Percentiles rank a stretch among this genome's conserved stretches.
These are phyloP conservation scores for Stagonosporopsis rhizophila DNA, from an alignment of 2,329 filamentous ascomycete genomes.

Conservation along the genomic window DNA sequence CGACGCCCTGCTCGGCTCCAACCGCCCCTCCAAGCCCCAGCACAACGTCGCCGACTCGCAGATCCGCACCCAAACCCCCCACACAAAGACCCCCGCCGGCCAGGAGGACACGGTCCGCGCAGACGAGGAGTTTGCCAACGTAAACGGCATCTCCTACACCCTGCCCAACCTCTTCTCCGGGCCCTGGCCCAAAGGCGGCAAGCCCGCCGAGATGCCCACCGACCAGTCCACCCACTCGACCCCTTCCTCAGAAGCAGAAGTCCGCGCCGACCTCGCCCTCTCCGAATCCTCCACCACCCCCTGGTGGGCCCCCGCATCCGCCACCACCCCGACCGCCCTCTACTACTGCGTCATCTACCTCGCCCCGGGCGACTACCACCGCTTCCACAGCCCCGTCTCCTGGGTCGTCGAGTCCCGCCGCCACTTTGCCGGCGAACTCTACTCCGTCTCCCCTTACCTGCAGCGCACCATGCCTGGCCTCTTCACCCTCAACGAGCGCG, in stretches of 20 bases:
- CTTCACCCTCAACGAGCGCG: slow-evolving; percentile 95
- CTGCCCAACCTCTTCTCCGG: slow-evolving; percentile 88
- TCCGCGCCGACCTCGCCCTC: slow-evolving; percentile 81
- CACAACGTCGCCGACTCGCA: slow-evolving; percentile 33
- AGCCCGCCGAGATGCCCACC: slow-evolving; percentile 60
- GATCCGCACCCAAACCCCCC: slow-evolving; percentile 28
- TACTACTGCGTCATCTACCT: slow-evolving; percentile 97
- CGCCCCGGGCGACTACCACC: slow-evolving; percentile 96
- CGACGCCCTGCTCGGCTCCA: slow-evolving; percentile 81
- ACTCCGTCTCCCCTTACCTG: slow-evolving; percentile 92
- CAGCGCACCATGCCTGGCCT: slow-evolving; percentile 91
- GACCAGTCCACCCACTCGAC: slow-evolving; percentile 77
- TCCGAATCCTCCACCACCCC: slow-evolving; percentile 65
- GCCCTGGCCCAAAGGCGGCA: slow-evolving; percentile 52
- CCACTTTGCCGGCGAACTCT: slow-evolving; percentile 97
- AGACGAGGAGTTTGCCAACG: slow-evolving; percentile 89
- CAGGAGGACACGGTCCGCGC: slow-evolving; percentile 73
- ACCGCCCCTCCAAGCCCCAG: slow-evolving; percentile 54
- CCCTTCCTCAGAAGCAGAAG: slow-evolving; percentile 78
- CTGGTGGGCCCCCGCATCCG: slow-evolving; percentile 56
- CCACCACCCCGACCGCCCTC: slow-evolving; percentile 66
- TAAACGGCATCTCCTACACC: slow-evolving; percentile 96
- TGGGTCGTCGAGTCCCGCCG: slow-evolving; percentile 95
- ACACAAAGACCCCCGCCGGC: slow-evolving; percentile 42
- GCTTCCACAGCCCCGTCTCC: slow-evolving; percentile 92